Evolutionary conservation across 2,329 filamentous ascomycete genomes (phyloP), one percentile per base, ranked within the genome.

Genomic region (Scedosporium aurantiacum): DNA sequence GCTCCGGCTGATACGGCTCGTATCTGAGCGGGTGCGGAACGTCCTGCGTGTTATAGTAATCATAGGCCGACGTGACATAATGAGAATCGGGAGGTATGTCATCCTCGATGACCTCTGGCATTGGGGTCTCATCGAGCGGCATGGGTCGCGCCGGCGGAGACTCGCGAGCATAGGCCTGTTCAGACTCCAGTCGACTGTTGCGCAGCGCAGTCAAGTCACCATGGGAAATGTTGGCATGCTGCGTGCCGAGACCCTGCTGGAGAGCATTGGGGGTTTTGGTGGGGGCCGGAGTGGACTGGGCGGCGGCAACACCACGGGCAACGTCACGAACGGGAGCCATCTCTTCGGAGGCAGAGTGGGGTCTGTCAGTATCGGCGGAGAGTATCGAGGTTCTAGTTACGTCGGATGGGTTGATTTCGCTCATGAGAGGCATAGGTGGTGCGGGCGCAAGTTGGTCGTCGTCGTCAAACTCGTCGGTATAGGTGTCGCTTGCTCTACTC

Each of bases 391-490:
- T 88, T 67, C 93, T 82, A 0, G 93, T 97, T 61, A 97, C 74
- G 59, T 97, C 92, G 0, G 93, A 96, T 50, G 89, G 84, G 65
- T 90, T 88, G 62, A 96, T 83, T 61, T 91, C 90, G 73, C 92
- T 96, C 73, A 89, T 87, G 64, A 96, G 80, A 2, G 93, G 93
- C 87, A 97, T 91, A 5, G 90, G 90, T 5, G 91, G 88, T 4
- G 75, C 72, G 8, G 78, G 78, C 14, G 89, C 82, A 57, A 61
- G 63, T 21, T 85, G 78, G 59, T 84, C 80, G 63, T 82, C 76
- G 2, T 82, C 77, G 5, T 82, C 81, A 45, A 79, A 78, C 10
- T 80, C 79, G 12, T 83, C 80, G 1, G 71, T 70, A 63, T 77
- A 76, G 57, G 73, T 74, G 50, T 80, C 78, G 16, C 73, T 72